Evolutionary conservation across 441 rosid species (phyloP).

Genomic region (Arabidopsis hybrid): DNA sequence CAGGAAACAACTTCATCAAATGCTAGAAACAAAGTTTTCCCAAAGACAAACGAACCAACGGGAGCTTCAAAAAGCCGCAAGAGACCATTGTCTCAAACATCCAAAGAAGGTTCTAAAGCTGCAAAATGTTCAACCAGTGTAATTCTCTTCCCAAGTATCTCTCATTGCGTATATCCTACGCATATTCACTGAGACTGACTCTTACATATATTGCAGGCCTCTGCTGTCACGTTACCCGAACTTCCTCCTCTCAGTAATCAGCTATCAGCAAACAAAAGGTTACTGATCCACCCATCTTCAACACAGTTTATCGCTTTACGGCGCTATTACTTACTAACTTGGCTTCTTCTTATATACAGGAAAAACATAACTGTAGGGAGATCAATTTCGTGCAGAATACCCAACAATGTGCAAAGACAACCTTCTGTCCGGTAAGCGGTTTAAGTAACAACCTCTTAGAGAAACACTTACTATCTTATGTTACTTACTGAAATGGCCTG

Average conservation of each 20-base stretch:
- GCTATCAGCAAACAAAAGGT: slow-evolving; percentile 60
- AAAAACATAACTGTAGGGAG: slow-evolving; percentile 42
- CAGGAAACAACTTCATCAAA: slow-evolving; percentile 47
- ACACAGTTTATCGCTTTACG: neutral
- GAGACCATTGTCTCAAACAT: slow-evolving; percentile 48
- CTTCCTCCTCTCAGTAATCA: slow-evolving; percentile 46
- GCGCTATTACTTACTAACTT: slow-evolving; percentile 12
- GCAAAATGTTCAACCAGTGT: slow-evolving; percentile 45
- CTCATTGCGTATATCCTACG: slow-evolving; percentile 10
- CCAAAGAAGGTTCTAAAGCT: slow-evolving; percentile 50
- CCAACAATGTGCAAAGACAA: slow-evolving; percentile 46
- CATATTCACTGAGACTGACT: slow-evolving; percentile 16
- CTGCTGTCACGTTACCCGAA: slow-evolving; percentile 50
- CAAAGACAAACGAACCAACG: slow-evolving; percentile 37
- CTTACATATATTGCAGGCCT: slow-evolving; percentile 56
- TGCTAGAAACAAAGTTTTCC: slow-evolving; percentile 42
- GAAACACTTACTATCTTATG: slow-evolving; percentile 8
- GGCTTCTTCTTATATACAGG: slow-evolving; percentile 49
- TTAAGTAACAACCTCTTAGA: slow-evolving; percentile 21
- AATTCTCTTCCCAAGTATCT: slow-evolving; percentile 24
- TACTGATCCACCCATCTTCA: slow-evolving; percentile 14
- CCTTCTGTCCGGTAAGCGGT: slow-evolving; percentile 55
- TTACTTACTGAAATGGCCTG: slow-evolving; percentile 5
- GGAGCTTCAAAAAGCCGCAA: slow-evolving; percentile 51
- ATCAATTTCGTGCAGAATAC: slow-evolving; percentile 52